These are phyloP conservation scores for Colletotrichum lentis DNA, from an alignment of 2,329 filamentous ascomycete genomes.

Conservation along the genomic window DNA sequence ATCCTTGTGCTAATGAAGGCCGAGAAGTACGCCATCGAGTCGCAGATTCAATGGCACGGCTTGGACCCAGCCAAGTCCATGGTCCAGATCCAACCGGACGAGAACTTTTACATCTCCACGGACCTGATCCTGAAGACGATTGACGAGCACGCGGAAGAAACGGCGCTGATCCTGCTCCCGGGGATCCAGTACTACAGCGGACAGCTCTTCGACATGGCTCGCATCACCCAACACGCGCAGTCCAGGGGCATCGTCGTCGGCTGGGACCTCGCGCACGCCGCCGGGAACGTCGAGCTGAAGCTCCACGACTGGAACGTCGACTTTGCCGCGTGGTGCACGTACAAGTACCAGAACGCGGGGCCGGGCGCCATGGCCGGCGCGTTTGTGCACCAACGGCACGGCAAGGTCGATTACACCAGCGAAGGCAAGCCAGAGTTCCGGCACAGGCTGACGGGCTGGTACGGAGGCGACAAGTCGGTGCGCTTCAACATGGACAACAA, in stretches of 20 bases:
- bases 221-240: slow-evolving; percentile 76
- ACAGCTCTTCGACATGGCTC: slow-evolving; percentile 77
- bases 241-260: slow-evolving; percentile 71
- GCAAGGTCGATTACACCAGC: slow-evolving; percentile 58
- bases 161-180: slow-evolving; percentile 75
- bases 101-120: slow-evolving; percentile 67
- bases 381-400: slow-evolving; percentile 77
- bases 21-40: slow-evolving; percentile 79
- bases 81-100: slow-evolving; percentile 74
- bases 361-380: slow-evolving; percentile 76
- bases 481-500: slow-evolving; percentile 78
- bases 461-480: slow-evolving; percentile 72
- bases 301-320: slow-evolving; percentile 84
- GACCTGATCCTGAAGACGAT: slow-evolving; percentile 72
- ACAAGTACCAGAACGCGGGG: slow-evolving; percentile 83
- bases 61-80: slow-evolving; percentile 73
- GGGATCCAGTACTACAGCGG: slow-evolving; percentile 85
- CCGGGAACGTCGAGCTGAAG: slow-evolving; percentile 74
- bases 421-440: slow-evolving; percentile 58
- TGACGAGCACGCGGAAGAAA: slow-evolving; percentile 70
- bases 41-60: slow-evolving; percentile 77
- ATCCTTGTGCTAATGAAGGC: background rate
- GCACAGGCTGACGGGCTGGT: slow-evolving; percentile 77
- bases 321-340: slow-evolving; percentile 84
- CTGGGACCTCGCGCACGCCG: slow-evolving; percentile 82